phyloP scores from a whole-genome alignment of 768 basidiomycete genomes.

The Pulveroboletus ravenelii region DNA sequence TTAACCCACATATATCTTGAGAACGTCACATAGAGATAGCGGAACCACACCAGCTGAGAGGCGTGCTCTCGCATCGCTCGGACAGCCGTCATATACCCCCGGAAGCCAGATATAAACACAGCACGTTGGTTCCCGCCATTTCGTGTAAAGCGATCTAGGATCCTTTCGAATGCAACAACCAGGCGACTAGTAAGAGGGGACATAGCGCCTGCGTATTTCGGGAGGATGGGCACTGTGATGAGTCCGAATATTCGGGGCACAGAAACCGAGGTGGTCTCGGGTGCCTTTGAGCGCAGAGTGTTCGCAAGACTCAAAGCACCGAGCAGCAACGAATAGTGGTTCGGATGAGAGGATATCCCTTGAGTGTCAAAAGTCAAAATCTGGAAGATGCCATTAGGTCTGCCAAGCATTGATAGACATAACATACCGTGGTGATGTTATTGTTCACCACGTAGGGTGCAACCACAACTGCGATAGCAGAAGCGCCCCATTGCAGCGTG shows the following conservation, averaged over 20 bases:
- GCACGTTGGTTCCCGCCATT: slow-evolving; percentile 1
- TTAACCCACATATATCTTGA: slow-evolving; percentile 94
- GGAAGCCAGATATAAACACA: slow-evolving; percentile 54
- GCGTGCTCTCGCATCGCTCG: slow-evolving; percentile 68
- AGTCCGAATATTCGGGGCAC: slow-evolving; percentile 53
- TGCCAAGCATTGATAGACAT: slow-evolving; percentile 21
- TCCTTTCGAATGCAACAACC: slow-evolving; percentile 25
- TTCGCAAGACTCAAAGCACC: slow-evolving; percentile 47
- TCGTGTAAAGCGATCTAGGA: slow-evolving; percentile 4
- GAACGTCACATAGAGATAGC: slow-evolving; percentile 75
- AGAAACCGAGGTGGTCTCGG: slow-evolving; percentile 26
- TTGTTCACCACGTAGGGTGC: slow-evolving; percentile 53
- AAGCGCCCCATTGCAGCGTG: slow-evolving; percentile 57
- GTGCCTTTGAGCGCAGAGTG: slow-evolving; percentile 27
- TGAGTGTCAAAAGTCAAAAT: slow-evolving; percentile 78
- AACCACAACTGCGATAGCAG: slow-evolving; percentile 54
- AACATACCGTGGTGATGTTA: slow-evolving; percentile 55
- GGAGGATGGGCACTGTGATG: slow-evolving; percentile 47
- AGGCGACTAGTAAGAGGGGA: slow-evolving; percentile 49
- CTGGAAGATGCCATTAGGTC: slow-evolving; percentile 34
- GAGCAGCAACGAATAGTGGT: slow-evolving; percentile 68
- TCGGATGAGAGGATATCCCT: slow-evolving; percentile 83
- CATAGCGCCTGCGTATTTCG: slow-evolving; percentile 63
- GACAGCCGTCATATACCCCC: slow-evolving; percentile 52
- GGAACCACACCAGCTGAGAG: slow-evolving; percentile 85